These are phyloP conservation scores for Trypanosoma melophagium DNA, from an alignment of 208 protist genomes.

Conservation along the genomic window DNA sequence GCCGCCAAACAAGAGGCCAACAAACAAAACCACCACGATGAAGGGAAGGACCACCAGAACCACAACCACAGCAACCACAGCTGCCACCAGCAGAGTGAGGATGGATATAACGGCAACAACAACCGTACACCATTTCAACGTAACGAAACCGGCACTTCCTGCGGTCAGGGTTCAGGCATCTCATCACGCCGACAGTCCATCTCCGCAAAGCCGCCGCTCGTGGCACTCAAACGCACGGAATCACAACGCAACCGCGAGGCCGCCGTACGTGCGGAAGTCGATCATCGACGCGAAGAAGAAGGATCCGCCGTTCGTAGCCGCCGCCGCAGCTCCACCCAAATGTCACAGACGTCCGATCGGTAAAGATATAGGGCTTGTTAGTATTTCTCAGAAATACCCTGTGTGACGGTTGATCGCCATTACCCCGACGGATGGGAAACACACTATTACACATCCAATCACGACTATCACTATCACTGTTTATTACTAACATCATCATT, in stretches of 20 bases:
- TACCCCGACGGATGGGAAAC: no score
- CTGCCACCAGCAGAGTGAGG: background rate
- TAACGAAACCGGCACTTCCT: no score
- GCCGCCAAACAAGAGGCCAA: slow-evolving; percentile 22
- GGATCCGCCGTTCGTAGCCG: background rate
- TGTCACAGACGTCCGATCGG: background rate
- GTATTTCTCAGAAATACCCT: no score
- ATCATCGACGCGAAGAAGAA: slow-evolving; percentile 21
- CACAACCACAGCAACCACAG: slow-evolving; percentile 26
- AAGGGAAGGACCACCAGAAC: slow-evolving; percentile 26
- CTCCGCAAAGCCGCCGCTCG: slow-evolving; percentile 55
- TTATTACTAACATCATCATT: no score
- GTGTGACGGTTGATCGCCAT: no score
- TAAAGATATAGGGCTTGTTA: no score
- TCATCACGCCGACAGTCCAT: slow-evolving; percentile 13
- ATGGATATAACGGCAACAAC: background rate
- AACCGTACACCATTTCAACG: slow-evolving; percentile 17
- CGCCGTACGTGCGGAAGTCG: slow-evolving; percentile 30
- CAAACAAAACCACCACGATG: slow-evolving; percentile 12
- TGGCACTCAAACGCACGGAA: slow-evolving; percentile 48
- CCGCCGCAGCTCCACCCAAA: background rate
- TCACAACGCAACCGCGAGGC: slow-evolving; percentile 48
- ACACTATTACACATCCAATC: no score
- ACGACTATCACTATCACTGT: no score
- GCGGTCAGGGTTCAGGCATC: no score